Evolutionary conservation across 129 eudicot species (phyloP), one percentile per base, ranked within the genome.

Genomic region (Lactuca sativa): DNA sequence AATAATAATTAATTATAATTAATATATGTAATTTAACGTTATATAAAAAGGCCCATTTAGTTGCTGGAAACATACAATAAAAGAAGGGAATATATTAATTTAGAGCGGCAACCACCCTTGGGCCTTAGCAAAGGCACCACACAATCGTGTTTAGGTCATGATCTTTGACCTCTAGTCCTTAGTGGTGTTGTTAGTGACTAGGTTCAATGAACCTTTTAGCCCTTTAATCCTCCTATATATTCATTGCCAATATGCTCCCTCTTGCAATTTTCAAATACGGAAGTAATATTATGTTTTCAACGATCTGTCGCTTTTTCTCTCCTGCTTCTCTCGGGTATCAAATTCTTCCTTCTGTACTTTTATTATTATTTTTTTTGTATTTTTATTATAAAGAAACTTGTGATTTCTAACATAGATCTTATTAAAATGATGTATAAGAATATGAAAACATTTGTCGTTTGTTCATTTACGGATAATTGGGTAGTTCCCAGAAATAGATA

Each of bases 131-230:
- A 71, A 52, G 69, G 58, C 61, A 72, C 61, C 16, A 34, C 61
- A 72, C 61, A 33, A 34, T 72, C 36, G 15, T 14, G 54, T 18
- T 52, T 62, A 52, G 63, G 55, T 72, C 62, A 63, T 53, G 61
- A 73, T 64, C 30, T 53, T 13, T 21, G 49, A 73, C 13, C 47
- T 73, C 49, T 6, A 62, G 25, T 25, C 63, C n/a, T 33, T 59
- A 12, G 40, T 30, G 43, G 40, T n/a, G 38, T 66, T 48, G 21
- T 0, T 9, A 15, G 64, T 74, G 72, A 65, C 72, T 66, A 74
- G 78, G 57, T 74, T 37, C 78, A 64, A 74, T 74, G 78, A 55
- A 74, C 65, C 78, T 64, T 56, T 74, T 71, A 2, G 15, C 67
- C 11, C 49, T 49, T 49, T 61, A 18, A 21, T 47, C 70, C 9